A percentile compares a stretch with the other conserved stretches of the same genome.
These are phyloP conservation scores for Didymella sp. DNA, from an alignment of 2,329 filamentous ascomycete species.

Conservation along the genomic window DNA sequence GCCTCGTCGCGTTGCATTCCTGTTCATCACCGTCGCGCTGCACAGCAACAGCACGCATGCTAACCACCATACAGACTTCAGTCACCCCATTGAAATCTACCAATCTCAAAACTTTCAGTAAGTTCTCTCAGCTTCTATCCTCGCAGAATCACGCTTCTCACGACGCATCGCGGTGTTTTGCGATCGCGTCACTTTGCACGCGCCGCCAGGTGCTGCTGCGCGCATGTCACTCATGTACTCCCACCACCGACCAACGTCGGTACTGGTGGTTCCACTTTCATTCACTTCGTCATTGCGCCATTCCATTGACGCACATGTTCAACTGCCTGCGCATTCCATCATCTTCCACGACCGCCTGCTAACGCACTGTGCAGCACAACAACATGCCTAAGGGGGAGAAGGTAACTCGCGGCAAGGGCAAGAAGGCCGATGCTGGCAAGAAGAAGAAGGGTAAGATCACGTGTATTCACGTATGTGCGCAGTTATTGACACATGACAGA, in stretches of 20 bases:
- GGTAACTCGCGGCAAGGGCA: constrained; percentile 67
- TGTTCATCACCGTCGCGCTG: constrained; percentile 41
- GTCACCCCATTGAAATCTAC: constrained; percentile 31
- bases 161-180: constrained; percentile 43
- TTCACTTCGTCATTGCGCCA: constrained; percentile 9
- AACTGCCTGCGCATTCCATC: constrained; percentile 8
- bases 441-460: constrained; percentile 72
- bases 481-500: constrained; percentile 61
- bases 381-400: constrained; percentile 72
- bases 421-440: constrained; percentile 64
- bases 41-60: constrained; percentile 30
- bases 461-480: constrained; percentile 12
- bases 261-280: constrained; percentile 8
- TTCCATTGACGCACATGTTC: constrained; percentile 1
- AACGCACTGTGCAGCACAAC: constrained; percentile 25
- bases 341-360: constrained; percentile 20
- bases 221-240: constrained; percentile 28
- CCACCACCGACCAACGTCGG: constrained; percentile 16
- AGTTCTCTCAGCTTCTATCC: constrained; percentile 36
- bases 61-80: constrained; percentile 43
- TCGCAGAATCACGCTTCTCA: constrained; percentile 38
- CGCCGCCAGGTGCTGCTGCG: constrained; percentile 26
- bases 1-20: constrained; percentile 41
- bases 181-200: constrained; percentile 37
- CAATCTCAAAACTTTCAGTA: constrained; percentile 32